A percentile compares a stretch with the other conserved stretches of the same genome.
Evolutionary conservation across 345 rosid species (phyloP).

Genomic region (Cardamine resedifolia): DNA sequence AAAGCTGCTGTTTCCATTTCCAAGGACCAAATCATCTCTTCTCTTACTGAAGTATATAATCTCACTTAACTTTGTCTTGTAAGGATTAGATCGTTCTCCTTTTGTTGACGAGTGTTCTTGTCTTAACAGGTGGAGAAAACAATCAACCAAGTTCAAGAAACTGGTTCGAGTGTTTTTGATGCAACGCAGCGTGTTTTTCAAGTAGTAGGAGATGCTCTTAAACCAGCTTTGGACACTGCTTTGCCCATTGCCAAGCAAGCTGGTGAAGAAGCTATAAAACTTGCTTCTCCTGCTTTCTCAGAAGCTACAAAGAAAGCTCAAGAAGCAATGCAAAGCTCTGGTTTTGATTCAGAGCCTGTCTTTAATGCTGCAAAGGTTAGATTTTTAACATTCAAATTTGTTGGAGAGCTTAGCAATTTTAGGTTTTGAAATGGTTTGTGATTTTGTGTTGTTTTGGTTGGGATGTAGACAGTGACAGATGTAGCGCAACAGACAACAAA

Average conservation of each 20-base stretch:
- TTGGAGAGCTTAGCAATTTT: neutral
- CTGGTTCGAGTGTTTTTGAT: slow-evolving; percentile 60
- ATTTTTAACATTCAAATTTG: neutral
- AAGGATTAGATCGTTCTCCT: neutral
- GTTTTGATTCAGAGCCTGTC: slow-evolving; percentile 75
- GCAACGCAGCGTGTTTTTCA: slow-evolving; percentile 60
- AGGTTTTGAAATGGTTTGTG: neutral
- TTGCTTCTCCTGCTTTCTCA: slow-evolving; percentile 82
- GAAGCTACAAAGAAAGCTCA: slow-evolving; percentile 88
- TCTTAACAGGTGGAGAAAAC: slow-evolving; percentile 75
- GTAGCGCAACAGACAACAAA: slow-evolving; percentile 71
- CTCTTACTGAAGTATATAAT: slow-evolving; percentile 61
- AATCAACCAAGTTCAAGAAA: slow-evolving; percentile 70
- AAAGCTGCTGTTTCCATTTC: slow-evolving; percentile 57
- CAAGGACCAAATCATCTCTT: slow-evolving; percentile 89
- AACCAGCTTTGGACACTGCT: slow-evolving; percentile 75
- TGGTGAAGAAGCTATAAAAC: slow-evolving; percentile 73
- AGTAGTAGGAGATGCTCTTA: slow-evolving; percentile 61
- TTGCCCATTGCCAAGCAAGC: slow-evolving; percentile 71
- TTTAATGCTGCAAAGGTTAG: slow-evolving; percentile 75
- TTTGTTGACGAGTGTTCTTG: neutral
- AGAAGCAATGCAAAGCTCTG: slow-evolving; percentile 83
- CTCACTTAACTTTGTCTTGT: neutral
- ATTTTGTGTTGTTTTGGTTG: neutral
- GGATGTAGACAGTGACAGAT: slow-evolving; percentile 66